Percentiles rank a stretch among this genome's conserved stretches.
phyloP scores from a whole-genome alignment of 2,329 filamentous ascomycete species.

The Penicillium sp. region DNA sequence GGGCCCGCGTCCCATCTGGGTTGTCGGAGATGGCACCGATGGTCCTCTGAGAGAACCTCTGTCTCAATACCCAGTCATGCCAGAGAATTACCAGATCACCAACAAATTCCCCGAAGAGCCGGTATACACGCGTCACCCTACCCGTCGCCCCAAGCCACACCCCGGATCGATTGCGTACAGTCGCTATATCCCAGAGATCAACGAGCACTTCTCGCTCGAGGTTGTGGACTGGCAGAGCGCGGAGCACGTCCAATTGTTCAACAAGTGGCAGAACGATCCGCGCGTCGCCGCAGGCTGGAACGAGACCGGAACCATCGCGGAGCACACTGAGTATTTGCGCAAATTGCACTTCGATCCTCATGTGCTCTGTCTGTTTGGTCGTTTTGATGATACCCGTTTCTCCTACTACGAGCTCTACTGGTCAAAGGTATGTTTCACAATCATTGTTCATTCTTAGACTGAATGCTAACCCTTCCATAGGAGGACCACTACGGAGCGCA shows the following conservation, averaged over 20 bases:
- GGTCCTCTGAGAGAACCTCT: slow-evolving; percentile 25
- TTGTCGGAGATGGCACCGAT: slow-evolving; percentile 47
- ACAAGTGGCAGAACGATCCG: slow-evolving; percentile 81
- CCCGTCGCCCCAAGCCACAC: slow-evolving; percentile 69
- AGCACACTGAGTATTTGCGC: slow-evolving; percentile 72
- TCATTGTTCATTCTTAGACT: neutral
- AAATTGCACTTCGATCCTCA: slow-evolving; percentile 72
- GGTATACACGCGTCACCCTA: slow-evolving; percentile 67
- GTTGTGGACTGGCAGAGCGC: slow-evolving; percentile 67
- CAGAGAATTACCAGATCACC: slow-evolving; percentile 46
- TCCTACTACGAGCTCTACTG: slow-evolving; percentile 82
- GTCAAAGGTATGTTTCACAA: slow-evolving; percentile 58
- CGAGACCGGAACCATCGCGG: slow-evolving; percentile 72
- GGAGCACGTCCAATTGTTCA: slow-evolving; percentile 70
- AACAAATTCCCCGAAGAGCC: slow-evolving; percentile 51
- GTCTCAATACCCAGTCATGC: slow-evolving; percentile 32
- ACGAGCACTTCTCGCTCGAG: slow-evolving; percentile 77
- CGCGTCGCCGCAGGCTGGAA: slow-evolving; percentile 80
- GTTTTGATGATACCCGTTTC: slow-evolving; percentile 71
- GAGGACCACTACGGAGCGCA: slow-evolving; percentile 64
- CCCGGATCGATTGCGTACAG: slow-evolving; percentile 74
- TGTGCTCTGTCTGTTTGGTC: slow-evolving; percentile 68
- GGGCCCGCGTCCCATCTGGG: slow-evolving; percentile 65
- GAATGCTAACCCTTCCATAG: slow-evolving; percentile 29
- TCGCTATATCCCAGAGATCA: slow-evolving; percentile 73